Conservation (phyloP, 345 rosid genomes). For the Kernera saxatilis region DNA sequence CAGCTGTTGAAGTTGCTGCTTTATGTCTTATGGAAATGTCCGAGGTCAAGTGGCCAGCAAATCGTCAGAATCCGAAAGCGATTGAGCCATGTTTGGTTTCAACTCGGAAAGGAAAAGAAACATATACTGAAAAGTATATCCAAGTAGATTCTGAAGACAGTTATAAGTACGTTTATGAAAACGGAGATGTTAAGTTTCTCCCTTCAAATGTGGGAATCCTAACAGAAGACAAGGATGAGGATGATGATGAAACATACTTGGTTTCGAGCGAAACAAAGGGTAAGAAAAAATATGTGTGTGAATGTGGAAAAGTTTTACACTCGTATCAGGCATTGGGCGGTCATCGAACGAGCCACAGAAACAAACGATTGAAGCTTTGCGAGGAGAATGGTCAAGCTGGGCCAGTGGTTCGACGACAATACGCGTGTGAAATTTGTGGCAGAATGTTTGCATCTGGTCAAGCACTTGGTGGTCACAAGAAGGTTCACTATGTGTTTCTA, state of each 20-base stretch:
- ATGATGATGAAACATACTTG: background rate
- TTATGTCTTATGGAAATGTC: conserved; percentile 8
- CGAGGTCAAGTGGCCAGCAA: background rate
- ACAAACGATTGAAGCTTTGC: conserved; percentile 22
- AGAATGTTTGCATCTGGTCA: conserved; percentile 27
- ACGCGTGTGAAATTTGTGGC: conserved; percentile 6
- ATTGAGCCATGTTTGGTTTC: background rate
- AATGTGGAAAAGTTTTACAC: conserved; percentile 44
- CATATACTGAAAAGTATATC: background rate
- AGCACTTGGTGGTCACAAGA: conserved; percentile 33
- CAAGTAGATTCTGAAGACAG: background rate
- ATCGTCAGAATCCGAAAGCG: background rate
- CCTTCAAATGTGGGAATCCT: background rate
- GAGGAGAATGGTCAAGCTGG: background rate
- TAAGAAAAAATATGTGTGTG: conserved; percentile 35
- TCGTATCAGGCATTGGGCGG: conserved; percentile 70
- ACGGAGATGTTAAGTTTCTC: background rate
- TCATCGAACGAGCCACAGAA: conserved; percentile 60
- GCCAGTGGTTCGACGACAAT: background rate
- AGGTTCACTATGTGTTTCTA: conserved; percentile 17
- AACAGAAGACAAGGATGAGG: background rate
- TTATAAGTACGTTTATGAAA: background rate
- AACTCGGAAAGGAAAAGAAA: conserved; percentile 3
- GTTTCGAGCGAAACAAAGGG: background rate
- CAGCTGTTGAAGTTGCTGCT: background rate